These are phyloP conservation scores for Anisodus tanguticus DNA, from an alignment of 257 asterid genomes.

Conservation along the genomic window DNA sequence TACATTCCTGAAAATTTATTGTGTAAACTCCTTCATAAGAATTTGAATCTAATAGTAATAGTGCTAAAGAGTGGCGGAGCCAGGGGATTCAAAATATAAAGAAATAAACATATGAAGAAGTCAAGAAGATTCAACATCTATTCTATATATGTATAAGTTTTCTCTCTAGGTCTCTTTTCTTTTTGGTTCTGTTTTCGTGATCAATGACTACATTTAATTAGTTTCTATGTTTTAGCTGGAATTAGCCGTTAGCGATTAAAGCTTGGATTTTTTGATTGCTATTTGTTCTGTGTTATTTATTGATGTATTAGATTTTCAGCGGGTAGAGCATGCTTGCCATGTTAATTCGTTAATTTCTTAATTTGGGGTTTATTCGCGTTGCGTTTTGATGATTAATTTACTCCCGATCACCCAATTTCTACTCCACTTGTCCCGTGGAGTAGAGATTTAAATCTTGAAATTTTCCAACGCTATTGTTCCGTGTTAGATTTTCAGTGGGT, in stretches of 20 bases:
- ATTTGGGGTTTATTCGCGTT: not conserved
- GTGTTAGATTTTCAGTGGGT: slow-evolving; percentile 14
- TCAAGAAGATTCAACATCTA: no score
- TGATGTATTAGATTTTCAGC: not conserved
- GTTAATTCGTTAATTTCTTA: not conserved
- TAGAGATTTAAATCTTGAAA: not conserved
- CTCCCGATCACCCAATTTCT: not conserved
- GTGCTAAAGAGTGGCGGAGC: not conserved
- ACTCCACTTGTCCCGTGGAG: not conserved
- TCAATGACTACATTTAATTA: not conserved
- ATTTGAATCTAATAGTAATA: slow-evolving; percentile 13
- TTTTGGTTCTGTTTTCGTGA: not conserved
- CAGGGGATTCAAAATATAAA: no score
- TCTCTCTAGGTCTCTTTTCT: not conserved
- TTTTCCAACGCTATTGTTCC: not conserved
- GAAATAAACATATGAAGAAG: no score
- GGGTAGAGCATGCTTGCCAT: slow-evolving; percentile 6
- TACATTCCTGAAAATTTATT: no score
- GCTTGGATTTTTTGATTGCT: not conserved
- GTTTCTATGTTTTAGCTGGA: not conserved
- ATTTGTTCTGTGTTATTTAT: not conserved
- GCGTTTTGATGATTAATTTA: not conserved
- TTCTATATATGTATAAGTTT: no score
- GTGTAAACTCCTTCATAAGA: not conserved
- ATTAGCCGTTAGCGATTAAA: not conserved